These are phyloP conservation scores for Penicillium oxalicum DNA, from an alignment of 2,329 filamentous ascomycete genomes.

Conservation along the genomic window DNA sequence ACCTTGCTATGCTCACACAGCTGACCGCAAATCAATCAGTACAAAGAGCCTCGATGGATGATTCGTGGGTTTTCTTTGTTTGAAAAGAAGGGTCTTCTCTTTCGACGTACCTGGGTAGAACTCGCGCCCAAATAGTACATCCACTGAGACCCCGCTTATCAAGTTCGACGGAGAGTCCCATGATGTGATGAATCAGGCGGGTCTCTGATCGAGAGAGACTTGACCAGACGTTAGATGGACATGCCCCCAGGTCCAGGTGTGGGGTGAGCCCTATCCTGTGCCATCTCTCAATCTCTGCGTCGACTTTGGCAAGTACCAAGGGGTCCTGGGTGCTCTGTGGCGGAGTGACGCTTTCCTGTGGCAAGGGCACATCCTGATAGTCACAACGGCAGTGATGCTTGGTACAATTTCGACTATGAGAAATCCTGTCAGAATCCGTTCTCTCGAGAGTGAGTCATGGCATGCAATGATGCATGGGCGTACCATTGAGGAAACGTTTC, in stretches of 20 bases:
- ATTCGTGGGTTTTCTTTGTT: no score
- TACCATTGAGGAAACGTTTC: slow-evolving; percentile 98
- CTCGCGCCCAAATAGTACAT: slow-evolving; percentile 86
- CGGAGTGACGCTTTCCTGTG: slow-evolving; percentile 48
- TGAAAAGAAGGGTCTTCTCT: background rate
- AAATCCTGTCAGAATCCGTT: slow-evolving; percentile 10
- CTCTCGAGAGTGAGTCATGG: no score
- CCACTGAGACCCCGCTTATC: slow-evolving; percentile 68
- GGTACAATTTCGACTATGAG: slow-evolving; percentile 81
- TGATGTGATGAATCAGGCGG: slow-evolving; percentile 84
- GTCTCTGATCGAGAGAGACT: slow-evolving; percentile 71
- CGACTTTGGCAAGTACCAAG: slow-evolving; percentile 80
- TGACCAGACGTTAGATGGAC: slow-evolving; percentile 66
- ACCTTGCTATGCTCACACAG: slow-evolving; percentile 74
- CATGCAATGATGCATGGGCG: slow-evolving; percentile 22
- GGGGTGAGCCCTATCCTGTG: slow-evolving; percentile 77
- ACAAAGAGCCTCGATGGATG: background rate
- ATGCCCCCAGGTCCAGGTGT: slow-evolving; percentile 73
- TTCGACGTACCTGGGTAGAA: slow-evolving; percentile 75
- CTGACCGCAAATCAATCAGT: slow-evolving; percentile 40
- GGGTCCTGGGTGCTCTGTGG: slow-evolving; percentile 56
- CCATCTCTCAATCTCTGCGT: slow-evolving; percentile 76
- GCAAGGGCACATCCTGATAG: slow-evolving; percentile 79
- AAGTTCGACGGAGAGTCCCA: slow-evolving; percentile 77
- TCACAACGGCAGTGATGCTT: slow-evolving; percentile 98